A percentile compares a stretch with the other conserved stretches of the same genome.
These are phyloP conservation scores for Fistulifera pelliculosa DNA, from an alignment of 108 stramenopile genomes.

Conservation along the genomic window DNA sequence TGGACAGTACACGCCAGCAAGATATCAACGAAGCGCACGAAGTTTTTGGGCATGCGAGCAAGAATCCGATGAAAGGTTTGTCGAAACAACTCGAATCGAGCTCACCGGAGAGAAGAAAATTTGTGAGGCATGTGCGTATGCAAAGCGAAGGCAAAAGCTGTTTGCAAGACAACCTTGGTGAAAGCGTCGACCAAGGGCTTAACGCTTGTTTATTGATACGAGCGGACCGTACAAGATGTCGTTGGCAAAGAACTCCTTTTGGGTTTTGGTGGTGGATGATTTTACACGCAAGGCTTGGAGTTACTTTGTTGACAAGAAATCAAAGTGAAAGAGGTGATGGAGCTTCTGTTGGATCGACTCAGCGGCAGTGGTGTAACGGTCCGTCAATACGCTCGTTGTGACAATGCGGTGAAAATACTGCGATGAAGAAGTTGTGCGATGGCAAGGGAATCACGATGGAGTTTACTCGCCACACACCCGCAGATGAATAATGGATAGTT, in stretches of 20 bases:
- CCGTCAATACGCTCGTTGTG: neutral
- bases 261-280: conserved; percentile 9
- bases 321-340: neutral
- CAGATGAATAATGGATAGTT: neutral
- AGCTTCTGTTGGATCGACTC: neutral
- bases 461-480: neutral
- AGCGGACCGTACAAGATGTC: neutral
- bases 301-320: conserved; percentile 1
- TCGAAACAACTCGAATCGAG: neutral
- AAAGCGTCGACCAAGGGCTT: conserved; percentile 2
- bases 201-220: conserved; percentile 7
- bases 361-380: neutral
- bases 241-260: neutral
- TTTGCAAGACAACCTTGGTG: conserved; percentile 2
- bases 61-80: neutral
- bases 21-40: conserved; percentile 1
- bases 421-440: neutral
- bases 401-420: conserved; percentile 1
- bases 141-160: conserved; percentile 5
- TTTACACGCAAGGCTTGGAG: conserved; percentile 1
- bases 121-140: conserved; percentile 4
- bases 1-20: no score
- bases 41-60: neutral
- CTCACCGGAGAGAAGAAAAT: neutral
- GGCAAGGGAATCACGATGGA: conserved; percentile 4